Evolutionary conservation across 371 early-diverging fungal species (phyloP), one percentile per base, ranked within the genome.

Genomic region (Batkoa obscura): DNA sequence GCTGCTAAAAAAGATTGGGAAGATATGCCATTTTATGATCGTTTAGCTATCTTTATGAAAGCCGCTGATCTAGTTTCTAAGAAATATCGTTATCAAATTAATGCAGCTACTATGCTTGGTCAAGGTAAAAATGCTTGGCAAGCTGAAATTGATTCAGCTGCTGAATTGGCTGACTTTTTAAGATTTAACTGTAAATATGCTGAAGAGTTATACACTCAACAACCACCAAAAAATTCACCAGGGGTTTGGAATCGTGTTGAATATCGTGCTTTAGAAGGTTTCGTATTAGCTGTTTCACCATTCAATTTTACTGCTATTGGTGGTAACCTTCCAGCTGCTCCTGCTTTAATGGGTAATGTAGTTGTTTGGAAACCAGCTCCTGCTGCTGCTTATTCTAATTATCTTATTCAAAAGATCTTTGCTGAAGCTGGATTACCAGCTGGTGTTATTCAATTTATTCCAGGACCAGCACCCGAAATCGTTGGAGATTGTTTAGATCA

Each of bases 261-360:
- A 73, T 94, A 90, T 77, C 86, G 96, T 57, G 81, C 85, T 43
- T 74, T 95, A 43, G 98, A 95, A 70, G 96, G 98, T 38, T 97
- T 95, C 63, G 91, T 95, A 39, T 81, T 87, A 55, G 96, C 95
- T 45, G 83, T 91, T 55, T 88, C 94, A 15, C 98, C 98, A 17
- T 97, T 97, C 83, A 97, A 97, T 79, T 97, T 97, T 65, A 97
- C 98, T 38, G 98, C 98, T 56, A 97, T 97, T 62, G 98, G 91
- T 62, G 96, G 88, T 62, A 97, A 97, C 73, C 72, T 97, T 56
- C 83, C 83, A 38, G 72, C 78, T 62, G 94, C 96, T 2, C 96
- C 98, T 35, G 95, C 90, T 15, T 71, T 97, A 64, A 93, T 97
- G 96, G 90, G 90, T 58, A 97, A 95, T 70, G 91, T 91, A 35